These are phyloP conservation scores for Neolecta irregularis DNA, from an alignment of 1,139 yeast genomes.

Conservation along the genomic window DNA sequence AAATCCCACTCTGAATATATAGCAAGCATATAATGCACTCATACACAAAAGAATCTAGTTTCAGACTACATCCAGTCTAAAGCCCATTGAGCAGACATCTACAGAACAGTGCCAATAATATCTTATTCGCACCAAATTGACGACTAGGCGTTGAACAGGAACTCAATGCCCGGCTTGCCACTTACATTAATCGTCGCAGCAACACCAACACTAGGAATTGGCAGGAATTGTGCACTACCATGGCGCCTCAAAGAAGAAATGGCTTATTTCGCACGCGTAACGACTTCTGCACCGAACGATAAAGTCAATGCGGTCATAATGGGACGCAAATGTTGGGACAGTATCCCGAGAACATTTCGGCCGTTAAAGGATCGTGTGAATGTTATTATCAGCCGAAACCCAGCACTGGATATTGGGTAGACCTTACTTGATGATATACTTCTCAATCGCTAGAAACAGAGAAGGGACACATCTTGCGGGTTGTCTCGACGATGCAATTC, in stretches of 20 bases:
- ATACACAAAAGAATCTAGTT: too few species aligned
- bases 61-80: too few species aligned
- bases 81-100: too few species aligned
- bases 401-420: slow-evolving; percentile 14
- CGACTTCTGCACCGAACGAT: slow-evolving; percentile 28
- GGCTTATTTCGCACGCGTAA: slow-evolving; percentile 65
- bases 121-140: too few species aligned
- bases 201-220: slow-evolving; percentile 61
- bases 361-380: slow-evolving; percentile 69
- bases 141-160: too few species aligned
- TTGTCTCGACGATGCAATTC: slow-evolving; percentile 1
- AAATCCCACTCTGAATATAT: too few species aligned
- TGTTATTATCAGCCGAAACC: slow-evolving; percentile 48
- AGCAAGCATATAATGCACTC: too few species aligned
- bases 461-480: not conserved
- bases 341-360: slow-evolving; percentile 69
- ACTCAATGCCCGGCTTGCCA: too few species aligned
- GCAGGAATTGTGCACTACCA: slow-evolving; percentile 65
- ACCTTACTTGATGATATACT: not conserved
- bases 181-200: slow-evolving; percentile 54
- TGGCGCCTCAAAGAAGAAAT: slow-evolving; percentile 80
- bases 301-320: slow-evolving; percentile 63
- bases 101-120: too few species aligned
- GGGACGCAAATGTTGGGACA: slow-evolving; percentile 96
- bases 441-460: slow-evolving; percentile 14